Evolutionary conservation across 1,284 basidiomycete genomes (phyloP).

Genomic region (Naganishia cerealis): DNA sequence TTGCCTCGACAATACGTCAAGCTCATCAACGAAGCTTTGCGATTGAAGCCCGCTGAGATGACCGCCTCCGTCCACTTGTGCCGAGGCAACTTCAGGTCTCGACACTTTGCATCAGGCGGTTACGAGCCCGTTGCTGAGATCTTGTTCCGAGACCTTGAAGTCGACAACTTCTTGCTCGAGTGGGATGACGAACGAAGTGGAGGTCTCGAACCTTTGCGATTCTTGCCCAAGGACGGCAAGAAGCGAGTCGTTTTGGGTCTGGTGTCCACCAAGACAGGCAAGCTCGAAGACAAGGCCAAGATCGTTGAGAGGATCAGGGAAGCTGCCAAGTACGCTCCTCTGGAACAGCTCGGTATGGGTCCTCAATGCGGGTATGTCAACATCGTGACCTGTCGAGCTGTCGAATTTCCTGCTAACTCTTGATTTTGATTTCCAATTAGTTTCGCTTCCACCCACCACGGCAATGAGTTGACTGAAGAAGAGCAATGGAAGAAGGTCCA

Average conservation of each 20-base stretch:
- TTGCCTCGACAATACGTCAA: slow-evolving; percentile 42
- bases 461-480: slow-evolving; percentile 41
- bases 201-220: slow-evolving; percentile 65
- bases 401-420: background rate
- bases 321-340: slow-evolving; percentile 59
- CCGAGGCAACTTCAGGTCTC: slow-evolving; percentile 51
- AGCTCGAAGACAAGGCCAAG: slow-evolving; percentile 65
- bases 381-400: background rate
- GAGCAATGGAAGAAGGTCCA: slow-evolving; percentile 44
- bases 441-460: slow-evolving; percentile 37
- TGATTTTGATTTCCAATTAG: background rate
- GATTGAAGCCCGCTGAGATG: slow-evolving; percentile 47
- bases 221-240: slow-evolving; percentile 59
- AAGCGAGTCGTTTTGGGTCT: slow-evolving; percentile 71
- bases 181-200: slow-evolving; percentile 73
- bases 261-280: slow-evolving; percentile 67
- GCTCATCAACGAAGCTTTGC: slow-evolving; percentile 47
- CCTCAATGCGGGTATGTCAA: slow-evolving; percentile 41
- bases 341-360: slow-evolving; percentile 41
- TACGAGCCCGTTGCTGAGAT: slow-evolving; percentile 52
- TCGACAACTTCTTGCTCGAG: slow-evolving; percentile 70
- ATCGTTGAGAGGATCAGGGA: slow-evolving; percentile 64
- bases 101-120: slow-evolving; percentile 43
- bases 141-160: slow-evolving; percentile 67
- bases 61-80: slow-evolving; percentile 47